These are phyloP conservation scores for Blepharisma undulans DNA, from an alignment of 169 alveolate genomes.

Conservation along the genomic window DNA sequence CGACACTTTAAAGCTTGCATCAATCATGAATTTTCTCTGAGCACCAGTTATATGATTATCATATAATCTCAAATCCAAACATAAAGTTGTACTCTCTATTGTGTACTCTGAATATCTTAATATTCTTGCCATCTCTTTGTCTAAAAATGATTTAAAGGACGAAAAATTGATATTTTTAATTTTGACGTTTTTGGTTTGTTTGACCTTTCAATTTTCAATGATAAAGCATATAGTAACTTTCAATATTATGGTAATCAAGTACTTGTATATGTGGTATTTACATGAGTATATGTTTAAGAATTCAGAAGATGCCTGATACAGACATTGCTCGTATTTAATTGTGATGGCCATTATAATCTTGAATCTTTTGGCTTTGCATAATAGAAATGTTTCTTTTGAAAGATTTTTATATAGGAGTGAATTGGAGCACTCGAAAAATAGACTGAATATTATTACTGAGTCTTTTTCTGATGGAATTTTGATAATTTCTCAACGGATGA, in stretches of 20 bases:
- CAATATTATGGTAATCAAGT: neutral
- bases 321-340: neutral
- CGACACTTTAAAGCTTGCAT: neutral
- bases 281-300: neutral
- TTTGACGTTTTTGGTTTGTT: neutral
- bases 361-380: neutral
- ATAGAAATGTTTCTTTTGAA: neutral
- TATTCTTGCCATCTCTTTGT: neutral
- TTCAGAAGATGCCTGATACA: neutral
- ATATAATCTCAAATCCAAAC: neutral
- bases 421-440: neutral
- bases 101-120: neutral
- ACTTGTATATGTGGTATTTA: neutral
- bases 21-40: neutral
- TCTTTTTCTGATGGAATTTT: neutral
- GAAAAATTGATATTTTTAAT: neutral
- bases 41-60: neutral
- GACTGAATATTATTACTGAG: neutral
- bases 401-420: neutral
- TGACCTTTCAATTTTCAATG: neutral
- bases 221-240: neutral
- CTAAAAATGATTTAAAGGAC: neutral
- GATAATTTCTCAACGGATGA: neutral
- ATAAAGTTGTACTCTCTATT: neutral
- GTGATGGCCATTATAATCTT: neutral